phyloP scores from a whole-genome alignment of 75 land plant species.

The Pinus taeda region DNA sequence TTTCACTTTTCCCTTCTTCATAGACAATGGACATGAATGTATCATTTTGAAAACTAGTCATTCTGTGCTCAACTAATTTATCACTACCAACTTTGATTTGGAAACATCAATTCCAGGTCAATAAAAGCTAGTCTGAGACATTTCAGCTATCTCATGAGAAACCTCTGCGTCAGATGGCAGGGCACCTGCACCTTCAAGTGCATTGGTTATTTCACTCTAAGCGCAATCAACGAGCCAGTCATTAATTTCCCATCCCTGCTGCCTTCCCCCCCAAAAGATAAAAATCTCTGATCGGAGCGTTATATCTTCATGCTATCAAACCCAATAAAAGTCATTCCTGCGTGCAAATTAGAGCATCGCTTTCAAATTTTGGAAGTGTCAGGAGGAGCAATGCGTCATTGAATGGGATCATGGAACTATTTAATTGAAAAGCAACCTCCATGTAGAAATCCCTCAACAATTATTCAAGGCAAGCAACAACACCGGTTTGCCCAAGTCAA shows the following conservation, averaged over 20 bases:
- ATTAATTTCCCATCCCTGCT: constrained; percentile 18
- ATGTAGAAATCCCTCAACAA: constrained; percentile 40
- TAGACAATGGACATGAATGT: constrained; percentile 16
- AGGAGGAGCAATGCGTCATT: constrained; percentile 36
- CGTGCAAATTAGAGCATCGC: constrained; percentile 32
- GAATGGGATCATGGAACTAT: constrained; percentile 51
- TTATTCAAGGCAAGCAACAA: constrained; percentile 24
- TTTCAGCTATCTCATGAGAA: constrained; percentile 26
- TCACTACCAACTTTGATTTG: constrained; percentile 35
- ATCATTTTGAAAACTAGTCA: constrained; percentile 6
- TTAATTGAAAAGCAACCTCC: constrained; percentile 44
- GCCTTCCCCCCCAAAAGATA: constrained; percentile 20
- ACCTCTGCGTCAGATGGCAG: constrained; percentile 18
- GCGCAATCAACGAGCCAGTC: constrained; percentile 14
- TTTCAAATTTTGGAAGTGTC: constrained; percentile 45
- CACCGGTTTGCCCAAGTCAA: constrained; percentile 40
- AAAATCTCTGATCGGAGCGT: constrained; percentile 23
- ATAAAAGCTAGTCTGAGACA: constrained; percentile 31
- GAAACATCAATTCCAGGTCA: constrained; percentile 31
- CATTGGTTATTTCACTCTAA: constrained; percentile 24
- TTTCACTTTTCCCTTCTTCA: constrained; percentile 58
- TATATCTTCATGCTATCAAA: constrained; percentile 26
- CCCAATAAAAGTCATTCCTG: constrained; percentile 40
- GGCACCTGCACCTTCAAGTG: constrained; percentile 25
- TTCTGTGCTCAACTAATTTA: constrained; percentile 2